Evolutionary conservation across 805 yeast genomes (phyloP).

Genomic region (fission yeast (Schizosaccharomyces pombe)): DNA sequence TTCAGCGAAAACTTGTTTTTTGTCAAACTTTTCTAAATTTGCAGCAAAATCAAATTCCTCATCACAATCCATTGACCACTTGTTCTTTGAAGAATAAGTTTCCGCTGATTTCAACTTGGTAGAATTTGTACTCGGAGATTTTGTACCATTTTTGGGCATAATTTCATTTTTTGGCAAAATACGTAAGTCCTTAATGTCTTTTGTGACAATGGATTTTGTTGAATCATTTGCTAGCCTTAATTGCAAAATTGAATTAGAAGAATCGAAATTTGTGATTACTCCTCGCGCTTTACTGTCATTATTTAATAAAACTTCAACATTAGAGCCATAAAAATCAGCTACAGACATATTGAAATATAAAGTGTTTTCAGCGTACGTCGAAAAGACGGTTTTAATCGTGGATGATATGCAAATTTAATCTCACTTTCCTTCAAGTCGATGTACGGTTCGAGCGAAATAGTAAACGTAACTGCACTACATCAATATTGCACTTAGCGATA

Average conservation of each 20-base stretch:
- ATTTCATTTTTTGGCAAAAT: not conserved
- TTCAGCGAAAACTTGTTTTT: not conserved
- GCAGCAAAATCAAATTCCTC: conserved; percentile 1
- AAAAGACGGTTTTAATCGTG: no score
- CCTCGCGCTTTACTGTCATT: not conserved
- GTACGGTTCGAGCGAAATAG: no score
- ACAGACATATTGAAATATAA: not conserved
- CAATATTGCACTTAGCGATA: no score
- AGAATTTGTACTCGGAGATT: not conserved
- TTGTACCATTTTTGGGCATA: not conserved
- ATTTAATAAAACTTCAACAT: not conserved
- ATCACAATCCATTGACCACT: not conserved
- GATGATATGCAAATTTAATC: no score
- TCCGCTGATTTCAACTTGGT: not conserved
- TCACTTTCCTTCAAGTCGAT: no score
- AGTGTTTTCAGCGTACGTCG: no score
- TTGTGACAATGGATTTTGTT: not conserved
- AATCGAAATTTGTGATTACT: not conserved
- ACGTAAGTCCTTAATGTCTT: not conserved
- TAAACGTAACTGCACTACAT: no score
- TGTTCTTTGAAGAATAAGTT: not conserved
- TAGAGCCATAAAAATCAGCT: conserved; percentile 1
- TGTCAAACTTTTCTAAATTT: not conserved
- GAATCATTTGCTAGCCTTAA: not conserved
- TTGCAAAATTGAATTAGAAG: not conserved